phyloP scores from a whole-genome alignment of 192 early-diverging fungal species.

The Gamsiella multidivaricata region DNA sequence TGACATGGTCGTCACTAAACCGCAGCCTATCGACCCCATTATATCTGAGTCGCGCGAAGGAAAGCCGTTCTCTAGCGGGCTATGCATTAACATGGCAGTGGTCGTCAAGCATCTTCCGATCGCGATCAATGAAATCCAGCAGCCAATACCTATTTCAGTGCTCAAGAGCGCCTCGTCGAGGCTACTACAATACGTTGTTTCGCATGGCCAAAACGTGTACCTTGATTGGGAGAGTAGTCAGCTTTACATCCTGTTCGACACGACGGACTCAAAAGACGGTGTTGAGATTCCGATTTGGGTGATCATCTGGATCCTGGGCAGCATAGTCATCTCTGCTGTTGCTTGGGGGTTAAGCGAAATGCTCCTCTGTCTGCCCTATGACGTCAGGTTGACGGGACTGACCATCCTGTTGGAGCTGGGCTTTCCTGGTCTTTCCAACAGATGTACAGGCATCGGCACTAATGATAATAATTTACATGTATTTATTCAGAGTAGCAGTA shows the following conservation, averaged over 20 bases:
- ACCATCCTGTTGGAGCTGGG: constrained; percentile 6
- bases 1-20: background rate
- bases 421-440: constrained; percentile 15
- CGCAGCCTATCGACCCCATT: background rate
- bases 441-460: constrained; percentile 19
- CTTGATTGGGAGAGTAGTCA: constrained; percentile 3
- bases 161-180: background rate
- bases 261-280: constrained; percentile 5
- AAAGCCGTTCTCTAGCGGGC: background rate
- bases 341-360: background rate
- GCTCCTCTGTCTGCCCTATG: background rate
- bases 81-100: background rate
- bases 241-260: constrained; percentile 11
- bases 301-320: background rate
- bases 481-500: too few species aligned
- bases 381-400: constrained; percentile 17
- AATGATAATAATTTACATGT: too few species aligned
- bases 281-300: constrained; percentile 1
- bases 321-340: background rate
- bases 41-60: background rate
- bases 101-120: background rate
- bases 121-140: background rate
- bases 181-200: background rate
- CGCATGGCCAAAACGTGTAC: constrained; percentile 5
- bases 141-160: background rate